Percentiles rank a stretch among this genome's conserved stretches.
These are phyloP conservation scores for Xylaria sp. DNA, from an alignment of 2,329 filamentous ascomycete species.

Conservation along the genomic window DNA sequence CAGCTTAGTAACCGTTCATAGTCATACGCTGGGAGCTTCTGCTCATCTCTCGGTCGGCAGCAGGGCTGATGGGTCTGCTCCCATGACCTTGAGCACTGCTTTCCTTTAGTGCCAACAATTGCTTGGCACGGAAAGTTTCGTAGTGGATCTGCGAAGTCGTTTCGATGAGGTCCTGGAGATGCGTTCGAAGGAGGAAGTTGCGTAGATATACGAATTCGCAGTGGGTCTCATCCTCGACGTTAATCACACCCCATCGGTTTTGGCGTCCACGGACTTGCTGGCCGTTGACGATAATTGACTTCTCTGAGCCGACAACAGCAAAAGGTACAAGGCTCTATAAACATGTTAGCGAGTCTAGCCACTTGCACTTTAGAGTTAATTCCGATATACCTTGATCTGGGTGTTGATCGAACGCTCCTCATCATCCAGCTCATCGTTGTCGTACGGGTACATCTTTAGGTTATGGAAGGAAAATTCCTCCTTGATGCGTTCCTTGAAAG, in stretches of 20 bases:
- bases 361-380: neutral
- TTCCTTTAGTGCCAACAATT: slow-evolving; percentile 97
- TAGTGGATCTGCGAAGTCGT: slow-evolving; percentile 99
- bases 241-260: slow-evolving; percentile 99
- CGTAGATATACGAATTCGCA: slow-evolving; percentile 99
- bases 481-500: slow-evolving; percentile 99
- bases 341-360: slow-evolving; percentile 48
- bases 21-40: slow-evolving; percentile 96
- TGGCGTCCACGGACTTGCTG: slow-evolving; percentile 97
- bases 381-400: slow-evolving; percentile 85
- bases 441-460: slow-evolving; percentile 99
- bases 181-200: slow-evolving; percentile 98
- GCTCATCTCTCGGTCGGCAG: slow-evolving; percentile 95
- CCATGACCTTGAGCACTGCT: slow-evolving; percentile 86
- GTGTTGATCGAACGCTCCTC: slow-evolving; percentile 94
- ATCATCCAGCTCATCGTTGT: slow-evolving; percentile 98
- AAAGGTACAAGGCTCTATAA: slow-evolving; percentile 90
- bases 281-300: slow-evolving; percentile 96
- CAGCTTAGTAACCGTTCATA: slow-evolving; percentile 93
- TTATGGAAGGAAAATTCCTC: slow-evolving; percentile 99
- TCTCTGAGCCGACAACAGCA: slow-evolving; percentile 97
- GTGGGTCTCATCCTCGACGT: slow-evolving; percentile 99
- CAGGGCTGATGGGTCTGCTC: slow-evolving; percentile 93
- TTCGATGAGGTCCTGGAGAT: slow-evolving; percentile 98
- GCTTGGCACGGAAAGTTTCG: slow-evolving; percentile 99